Conservation (phyloP, 2,329 filamentous ascomycete species). For the Xylariaceae sp. region DNA sequence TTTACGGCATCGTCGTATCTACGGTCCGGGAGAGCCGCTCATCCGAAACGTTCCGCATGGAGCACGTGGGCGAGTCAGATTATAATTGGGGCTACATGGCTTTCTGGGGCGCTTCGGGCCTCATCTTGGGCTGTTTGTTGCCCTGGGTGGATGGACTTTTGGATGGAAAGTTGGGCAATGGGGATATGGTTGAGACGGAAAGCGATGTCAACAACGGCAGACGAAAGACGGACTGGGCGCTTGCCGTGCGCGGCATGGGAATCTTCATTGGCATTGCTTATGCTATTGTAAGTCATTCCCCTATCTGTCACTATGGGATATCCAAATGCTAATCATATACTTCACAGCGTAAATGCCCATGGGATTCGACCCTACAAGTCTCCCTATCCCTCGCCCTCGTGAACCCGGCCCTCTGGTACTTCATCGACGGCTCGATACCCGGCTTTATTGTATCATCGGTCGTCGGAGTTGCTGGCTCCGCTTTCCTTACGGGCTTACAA, state of each 20-base stretch:
- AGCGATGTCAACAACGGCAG: slow-evolving; percentile 29
- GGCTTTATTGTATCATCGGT: slow-evolving; percentile 74
- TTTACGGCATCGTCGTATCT: slow-evolving; percentile 76
- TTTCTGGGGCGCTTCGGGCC: slow-evolving; percentile 77
- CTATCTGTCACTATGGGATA: not conserved
- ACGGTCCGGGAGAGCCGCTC: slow-evolving; percentile 66
- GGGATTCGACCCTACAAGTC: slow-evolving; percentile 91
- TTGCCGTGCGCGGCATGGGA: slow-evolving; percentile 53
- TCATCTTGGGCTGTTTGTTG: slow-evolving; percentile 70
- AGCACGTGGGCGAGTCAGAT: slow-evolving; percentile 36
- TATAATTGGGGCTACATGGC: slow-evolving; percentile 62
- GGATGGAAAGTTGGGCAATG: slow-evolving; percentile 29
- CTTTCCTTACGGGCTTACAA: slow-evolving; percentile 66
- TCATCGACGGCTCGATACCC: slow-evolving; percentile 83
- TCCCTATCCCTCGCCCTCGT: slow-evolving; percentile 83
- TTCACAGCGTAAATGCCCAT: slow-evolving; percentile 74
- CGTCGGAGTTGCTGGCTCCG: slow-evolving; percentile 70
- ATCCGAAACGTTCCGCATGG: slow-evolving; percentile 54
- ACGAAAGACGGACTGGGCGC: slow-evolving; percentile 58
- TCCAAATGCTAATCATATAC: slow-evolving; percentile 11
- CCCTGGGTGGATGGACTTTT: slow-evolving; percentile 67
- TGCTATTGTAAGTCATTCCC: slow-evolving; percentile 52
- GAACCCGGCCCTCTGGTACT: slow-evolving; percentile 92
- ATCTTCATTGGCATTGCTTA: slow-evolving; percentile 58
- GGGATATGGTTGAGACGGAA: slow-evolving; percentile 22